phyloP scores from a whole-genome alignment of 139 green algal species.

The Coelastrella sp. region DNA sequence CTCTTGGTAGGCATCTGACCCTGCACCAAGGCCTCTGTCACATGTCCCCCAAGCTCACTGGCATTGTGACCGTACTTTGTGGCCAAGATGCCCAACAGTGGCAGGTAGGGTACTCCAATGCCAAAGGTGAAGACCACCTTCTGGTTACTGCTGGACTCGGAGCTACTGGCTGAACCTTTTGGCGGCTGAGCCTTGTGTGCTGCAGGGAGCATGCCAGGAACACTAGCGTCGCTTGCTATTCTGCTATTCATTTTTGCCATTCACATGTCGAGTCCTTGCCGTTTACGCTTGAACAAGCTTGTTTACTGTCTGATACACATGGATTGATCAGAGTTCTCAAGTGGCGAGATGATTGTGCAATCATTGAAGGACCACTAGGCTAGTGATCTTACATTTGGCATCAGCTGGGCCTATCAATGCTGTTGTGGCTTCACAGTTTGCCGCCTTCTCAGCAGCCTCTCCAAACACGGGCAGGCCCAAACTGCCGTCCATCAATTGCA shows the following conservation, averaged over 20 bases:
- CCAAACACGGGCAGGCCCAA: neutral
- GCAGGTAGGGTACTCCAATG: neutral
- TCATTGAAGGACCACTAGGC: too few species aligned
- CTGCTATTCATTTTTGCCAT: too few species aligned
- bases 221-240: too few species aligned
- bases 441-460: neutral
- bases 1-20: constrained; percentile 44
- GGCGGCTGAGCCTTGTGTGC: neutral
- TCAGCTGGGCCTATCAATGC: too few species aligned
- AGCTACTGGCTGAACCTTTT: neutral
- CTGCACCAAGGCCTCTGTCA: constrained; percentile 46
- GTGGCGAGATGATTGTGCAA: too few species aligned
- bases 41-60: constrained; percentile 34
- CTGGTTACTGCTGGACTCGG: constrained; percentile 2
- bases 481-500: constrained; percentile 39
- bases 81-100: constrained; percentile 8
- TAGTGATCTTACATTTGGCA: too few species aligned
- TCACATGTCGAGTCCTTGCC: too few species aligned
- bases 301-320: too few species aligned
- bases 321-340: too few species aligned
- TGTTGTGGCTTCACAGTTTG: too few species aligned
- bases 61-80: constrained; percentile 43
- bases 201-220: neutral
- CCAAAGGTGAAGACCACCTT: neutral
- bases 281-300: too few species aligned